These are phyloP conservation scores for Stachybotrys echinatus DNA, from an alignment of 2,329 filamentous ascomycete species.

Conservation along the genomic window DNA sequence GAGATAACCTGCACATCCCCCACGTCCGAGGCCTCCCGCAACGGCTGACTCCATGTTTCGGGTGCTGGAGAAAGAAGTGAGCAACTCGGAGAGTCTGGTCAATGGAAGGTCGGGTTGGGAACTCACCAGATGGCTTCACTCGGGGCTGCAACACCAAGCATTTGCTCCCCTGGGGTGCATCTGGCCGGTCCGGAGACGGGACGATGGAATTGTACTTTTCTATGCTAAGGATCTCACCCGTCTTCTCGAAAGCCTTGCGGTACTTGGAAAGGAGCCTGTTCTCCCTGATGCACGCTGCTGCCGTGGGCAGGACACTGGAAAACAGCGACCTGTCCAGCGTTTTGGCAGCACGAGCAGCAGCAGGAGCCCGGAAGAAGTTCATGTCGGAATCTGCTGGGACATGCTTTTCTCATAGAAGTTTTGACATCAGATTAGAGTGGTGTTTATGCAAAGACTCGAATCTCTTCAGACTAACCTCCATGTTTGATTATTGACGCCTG, in stretches of 20 bases:
- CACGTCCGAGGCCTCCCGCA: slow-evolving; percentile 63
- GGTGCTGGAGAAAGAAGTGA: slow-evolving; percentile 28
- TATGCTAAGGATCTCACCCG: slow-evolving; percentile 59
- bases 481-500: slow-evolving; percentile 18
- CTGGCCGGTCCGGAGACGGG: slow-evolving; percentile 52
- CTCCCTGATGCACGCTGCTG: slow-evolving; percentile 74
- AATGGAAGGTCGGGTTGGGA: too few species aligned
- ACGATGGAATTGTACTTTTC: slow-evolving; percentile 61
- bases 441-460: background rate
- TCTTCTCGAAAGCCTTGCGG: slow-evolving; percentile 59
- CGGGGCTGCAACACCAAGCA: slow-evolving; percentile 55
- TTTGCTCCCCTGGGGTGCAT: slow-evolving; percentile 51
- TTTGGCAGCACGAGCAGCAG: slow-evolving; percentile 68
- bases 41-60: slow-evolving; percentile 68
- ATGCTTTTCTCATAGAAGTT: slow-evolving; percentile 15
- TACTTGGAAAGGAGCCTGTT: slow-evolving; percentile 68
- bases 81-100: too few species aligned
- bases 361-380: slow-evolving; percentile 68
- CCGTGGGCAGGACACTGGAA: slow-evolving; percentile 66
- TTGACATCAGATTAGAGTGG: slow-evolving; percentile 1
- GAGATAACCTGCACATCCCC: slow-evolving; percentile 68
- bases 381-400: slow-evolving; percentile 33
- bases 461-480: slow-evolving; percentile 24
- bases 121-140: slow-evolving; percentile 47
- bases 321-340: slow-evolving; percentile 82